Evolutionary conservation across 1,284 basidiomycete species (phyloP), one percentile per base, ranked within the genome.

Genomic region (Ustilago trichophora): DNA sequence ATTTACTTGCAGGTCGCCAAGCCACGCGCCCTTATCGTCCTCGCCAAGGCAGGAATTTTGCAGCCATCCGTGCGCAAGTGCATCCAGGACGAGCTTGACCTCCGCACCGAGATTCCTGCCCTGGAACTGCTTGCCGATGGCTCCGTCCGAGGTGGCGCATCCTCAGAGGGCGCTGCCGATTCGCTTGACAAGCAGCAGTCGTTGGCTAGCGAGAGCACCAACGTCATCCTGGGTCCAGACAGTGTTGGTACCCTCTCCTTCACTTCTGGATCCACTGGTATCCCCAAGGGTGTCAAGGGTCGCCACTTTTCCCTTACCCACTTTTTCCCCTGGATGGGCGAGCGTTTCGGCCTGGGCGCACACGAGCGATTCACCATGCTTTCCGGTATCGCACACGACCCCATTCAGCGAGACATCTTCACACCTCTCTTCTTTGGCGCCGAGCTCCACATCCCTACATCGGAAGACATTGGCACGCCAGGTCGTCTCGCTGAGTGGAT

Each of bases 271-370:
- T 95, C 92, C 69, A 98, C 96, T 0, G 96, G 96, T 42, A 94
- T 98, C 49, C 96, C 96, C 3, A 98, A 99, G 84, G 96, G 96
- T 36, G 95, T 99, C 41, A 88, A 88, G 75, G 96, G 96, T 0
- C 85, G 96, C 40, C 96, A 99, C 82, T 97, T 91, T 83, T 93
- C 91, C 72, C 85, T 99, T 71, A 99, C 96, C 0, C 96, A 98
- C 83, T 99, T 98, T 86, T 98, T 98, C 88, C 95, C 95, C 3
- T 99, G 96, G 96, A 98, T 99, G 96, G 90, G 90, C 18, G 84
- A 93, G 80, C 85, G 89, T 16, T 99, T 98, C 82, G 88, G 87
- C 3, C 84, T 99, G 37, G 85, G 85, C 34, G 85, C 88, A 52
- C 83, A 86, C 24, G 92, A 91, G 59, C 91, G 89, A 82, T 99